These are phyloP conservation scores for Pseudozyma pruni DNA, from an alignment of 1,284 basidiomycete species.

Conservation along the genomic window DNA sequence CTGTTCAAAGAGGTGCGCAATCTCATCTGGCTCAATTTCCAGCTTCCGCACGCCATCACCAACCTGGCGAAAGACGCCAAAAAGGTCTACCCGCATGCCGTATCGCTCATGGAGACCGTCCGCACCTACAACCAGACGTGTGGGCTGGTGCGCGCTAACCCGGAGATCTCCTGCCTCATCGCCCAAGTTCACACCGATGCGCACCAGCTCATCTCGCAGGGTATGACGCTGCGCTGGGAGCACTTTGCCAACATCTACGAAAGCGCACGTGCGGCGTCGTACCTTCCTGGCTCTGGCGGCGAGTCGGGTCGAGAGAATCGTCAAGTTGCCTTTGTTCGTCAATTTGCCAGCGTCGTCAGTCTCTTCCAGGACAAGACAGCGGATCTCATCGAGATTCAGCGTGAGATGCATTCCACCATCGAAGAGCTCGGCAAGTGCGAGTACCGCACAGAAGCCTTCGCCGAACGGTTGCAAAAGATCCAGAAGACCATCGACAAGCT, in stretches of 20 bases:
- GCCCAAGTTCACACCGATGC: slow-evolving; percentile 60
- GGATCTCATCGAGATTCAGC: slow-evolving; percentile 88
- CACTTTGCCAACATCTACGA: slow-evolving; percentile 73
- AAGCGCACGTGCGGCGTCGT: slow-evolving; percentile 72
- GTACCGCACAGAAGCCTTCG: slow-evolving; percentile 84
- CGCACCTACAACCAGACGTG: slow-evolving; percentile 94
- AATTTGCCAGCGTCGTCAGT: slow-evolving; percentile 91
- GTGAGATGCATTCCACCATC: slow-evolving; percentile 82
- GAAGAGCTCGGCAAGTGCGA: slow-evolving; percentile 81
- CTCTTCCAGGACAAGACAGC: slow-evolving; percentile 86
- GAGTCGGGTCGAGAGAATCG: slow-evolving; percentile 74
- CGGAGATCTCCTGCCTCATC: slow-evolving; percentile 85
- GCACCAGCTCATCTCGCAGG: slow-evolving; percentile 54
- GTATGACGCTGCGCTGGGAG: slow-evolving; percentile 93
- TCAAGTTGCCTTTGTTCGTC: slow-evolving; percentile 91
- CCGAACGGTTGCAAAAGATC: slow-evolving; percentile 79
- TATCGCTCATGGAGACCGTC: slow-evolving; percentile 93
- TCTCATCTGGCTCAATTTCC: slow-evolving; percentile 92
- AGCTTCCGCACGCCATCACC: slow-evolving; percentile 90
- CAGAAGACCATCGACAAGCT: slow-evolving; percentile 92
- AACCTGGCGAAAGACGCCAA: slow-evolving; percentile 99
- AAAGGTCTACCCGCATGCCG: slow-evolving; percentile 96
- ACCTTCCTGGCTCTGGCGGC: slow-evolving; percentile 53
- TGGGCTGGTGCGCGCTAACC: slow-evolving; percentile 82
- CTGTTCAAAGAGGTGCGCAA: slow-evolving; percentile 98